Evolutionary conservation across 2,329 filamentous ascomycete genomes (phyloP).

Genomic region (Fusarium incarnatum): DNA sequence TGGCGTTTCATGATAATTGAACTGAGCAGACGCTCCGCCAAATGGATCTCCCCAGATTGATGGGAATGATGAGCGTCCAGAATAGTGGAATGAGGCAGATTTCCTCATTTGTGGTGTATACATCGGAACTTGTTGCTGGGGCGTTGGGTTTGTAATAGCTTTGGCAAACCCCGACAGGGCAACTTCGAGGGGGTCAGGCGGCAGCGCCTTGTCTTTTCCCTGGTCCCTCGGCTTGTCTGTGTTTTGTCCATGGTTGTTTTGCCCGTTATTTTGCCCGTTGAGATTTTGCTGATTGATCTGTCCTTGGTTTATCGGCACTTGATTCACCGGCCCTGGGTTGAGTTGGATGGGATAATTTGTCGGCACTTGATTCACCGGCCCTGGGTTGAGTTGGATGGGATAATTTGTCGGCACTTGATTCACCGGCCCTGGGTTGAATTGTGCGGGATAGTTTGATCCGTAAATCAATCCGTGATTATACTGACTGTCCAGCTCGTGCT

Average conservation of each 20-base stretch:
- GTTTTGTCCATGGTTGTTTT: background rate
- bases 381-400: no score
- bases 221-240: background rate
- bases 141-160: background rate
- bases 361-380: no score
- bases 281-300: no score
- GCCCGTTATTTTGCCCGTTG: no score
- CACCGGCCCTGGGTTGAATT: background rate
- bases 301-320: no score
- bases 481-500: background rate
- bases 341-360: background rate
- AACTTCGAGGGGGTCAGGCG: background rate
- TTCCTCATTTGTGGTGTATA: background rate
- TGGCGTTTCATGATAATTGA: background rate
- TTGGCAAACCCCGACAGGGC: background rate
- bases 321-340: background rate
- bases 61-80: background rate
- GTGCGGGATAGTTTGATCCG: background rate
- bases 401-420: background rate
- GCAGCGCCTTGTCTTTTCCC: background rate
- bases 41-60: background rate
- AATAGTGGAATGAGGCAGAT: background rate
- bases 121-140: background rate
- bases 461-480: background rate
- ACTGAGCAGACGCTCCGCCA: background rate